These are phyloP conservation scores for Xylaria digitata DNA, from an alignment of 2,329 filamentous ascomycete genomes.

Conservation along the genomic window DNA sequence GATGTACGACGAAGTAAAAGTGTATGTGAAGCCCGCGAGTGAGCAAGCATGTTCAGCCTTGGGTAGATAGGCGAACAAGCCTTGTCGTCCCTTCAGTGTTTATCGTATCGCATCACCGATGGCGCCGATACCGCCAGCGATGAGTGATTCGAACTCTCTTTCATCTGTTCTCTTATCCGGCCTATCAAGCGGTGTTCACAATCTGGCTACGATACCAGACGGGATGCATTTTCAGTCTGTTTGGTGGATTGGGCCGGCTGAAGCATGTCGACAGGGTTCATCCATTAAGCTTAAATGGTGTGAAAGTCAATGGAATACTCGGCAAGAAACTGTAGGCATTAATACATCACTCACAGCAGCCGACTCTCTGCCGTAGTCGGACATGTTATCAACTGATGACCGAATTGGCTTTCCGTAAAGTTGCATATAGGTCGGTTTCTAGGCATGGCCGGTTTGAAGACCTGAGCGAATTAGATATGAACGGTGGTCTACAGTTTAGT, in stretches of 20 bases:
- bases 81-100: not conserved
- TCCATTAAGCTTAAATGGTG: not conserved
- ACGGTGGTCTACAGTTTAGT: not conserved
- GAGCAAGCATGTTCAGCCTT: not conserved
- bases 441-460: not conserved
- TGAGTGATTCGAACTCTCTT: not conserved
- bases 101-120: not conserved
- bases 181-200: not conserved
- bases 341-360: too few relatives aligned
- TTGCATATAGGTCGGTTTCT: not conserved
- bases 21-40: too few relatives aligned
- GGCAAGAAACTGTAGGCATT: not conserved
- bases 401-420: not conserved
- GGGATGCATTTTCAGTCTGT: not conserved
- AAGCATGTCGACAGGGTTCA: not conserved
- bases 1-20: too few relatives aligned
- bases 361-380: not conserved
- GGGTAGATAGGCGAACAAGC: not conserved
- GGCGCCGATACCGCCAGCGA: not conserved
- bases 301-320: not conserved
- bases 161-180: not conserved
- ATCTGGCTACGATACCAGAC: not conserved
- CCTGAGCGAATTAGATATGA: too few relatives aligned
- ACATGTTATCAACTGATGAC: not conserved
- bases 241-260: not conserved